Evolutionary conservation across 176 grass and related monocot species (phyloP).

Genomic region (Bonia amplexicaulis): DNA sequence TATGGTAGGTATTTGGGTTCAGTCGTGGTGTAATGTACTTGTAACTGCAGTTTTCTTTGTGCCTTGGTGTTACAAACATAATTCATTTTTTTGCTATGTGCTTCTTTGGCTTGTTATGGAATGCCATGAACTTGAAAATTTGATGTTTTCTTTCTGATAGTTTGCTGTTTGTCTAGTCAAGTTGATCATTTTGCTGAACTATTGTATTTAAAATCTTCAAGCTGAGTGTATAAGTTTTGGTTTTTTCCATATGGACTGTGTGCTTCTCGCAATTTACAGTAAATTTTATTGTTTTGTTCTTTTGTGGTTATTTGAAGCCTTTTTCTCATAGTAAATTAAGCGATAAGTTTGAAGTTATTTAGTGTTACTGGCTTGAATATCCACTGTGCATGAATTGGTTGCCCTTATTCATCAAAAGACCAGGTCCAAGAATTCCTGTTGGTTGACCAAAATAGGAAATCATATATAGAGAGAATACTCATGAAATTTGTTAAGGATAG

Average conservation of each 20-base stretch:
- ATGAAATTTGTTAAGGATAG: no score
- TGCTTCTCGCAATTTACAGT: background rate
- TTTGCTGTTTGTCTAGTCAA: background rate
- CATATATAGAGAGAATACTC: no score
- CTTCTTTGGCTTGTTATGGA: constrained; percentile 1
- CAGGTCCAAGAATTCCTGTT: no score
- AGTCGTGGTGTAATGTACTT: background rate
- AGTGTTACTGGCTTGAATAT: background rate
- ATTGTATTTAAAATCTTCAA: background rate
- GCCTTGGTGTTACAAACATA: background rate
- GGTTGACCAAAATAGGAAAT: no score
- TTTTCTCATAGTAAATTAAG: background rate
- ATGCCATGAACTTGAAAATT: background rate
- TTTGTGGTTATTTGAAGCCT: background rate
- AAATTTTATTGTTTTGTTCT: background rate
- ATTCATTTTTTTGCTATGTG: background rate
- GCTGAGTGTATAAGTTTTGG: background rate
- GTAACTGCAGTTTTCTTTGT: background rate
- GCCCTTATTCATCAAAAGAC: no score
- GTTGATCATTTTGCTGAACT: background rate
- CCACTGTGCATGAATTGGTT: no score
- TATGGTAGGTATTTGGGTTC: background rate
- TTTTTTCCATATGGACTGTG: background rate
- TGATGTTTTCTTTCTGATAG: background rate
- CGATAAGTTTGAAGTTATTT: background rate